Evolutionary conservation across 139 green algal genomes (phyloP), one percentile per base, ranked within the genome.

Genomic region (Coelastrella sp.): DNA sequence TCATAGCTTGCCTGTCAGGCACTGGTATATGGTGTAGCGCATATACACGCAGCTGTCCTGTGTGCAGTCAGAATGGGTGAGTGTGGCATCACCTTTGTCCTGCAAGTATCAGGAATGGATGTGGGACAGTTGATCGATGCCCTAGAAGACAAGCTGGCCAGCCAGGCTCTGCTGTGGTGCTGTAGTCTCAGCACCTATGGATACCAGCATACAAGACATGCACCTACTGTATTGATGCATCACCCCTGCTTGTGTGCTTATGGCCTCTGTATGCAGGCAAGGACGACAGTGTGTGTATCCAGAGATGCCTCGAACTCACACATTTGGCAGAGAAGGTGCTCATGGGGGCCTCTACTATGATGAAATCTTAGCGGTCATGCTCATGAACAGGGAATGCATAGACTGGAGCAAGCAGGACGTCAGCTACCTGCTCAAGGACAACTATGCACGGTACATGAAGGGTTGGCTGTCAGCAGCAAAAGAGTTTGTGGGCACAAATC

Each of bases 211-310:
- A 49, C 35, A 49, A 49, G 1, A 49, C 35, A 49, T 49, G 35
- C 35, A 49, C 35, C 35, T 49, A 3, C 35, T 49, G 35, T 49
- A n/a, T 49, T 49, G 3, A 49, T 49, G 35, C 35, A 49, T 49
- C 35, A 49, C 35, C 1, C 35, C 68, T 76, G 4, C 17, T 76
- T 76, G 35, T 76, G 4, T 7, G 8, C 7, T 76, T 0, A 70
- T 70, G 12, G 12, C 1, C 12, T 20, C 63, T 10, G 17, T 76
- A 24, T 76, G 68, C 68, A 87, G 93, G 12, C 81, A 88, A 58
- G 92, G 91, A 9, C 85, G 93, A 35, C 93, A 96, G 86, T 95
- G 91, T 87, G 90, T 96, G 24, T 84, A 91, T 8, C 93, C 93
- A 8, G 89, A 94, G 76, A 75, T 95, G 19, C 91, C 91, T 68